Evolutionary conservation across 345 rosid genomes (phyloP).

Genomic region (Brassica carinata): DNA sequence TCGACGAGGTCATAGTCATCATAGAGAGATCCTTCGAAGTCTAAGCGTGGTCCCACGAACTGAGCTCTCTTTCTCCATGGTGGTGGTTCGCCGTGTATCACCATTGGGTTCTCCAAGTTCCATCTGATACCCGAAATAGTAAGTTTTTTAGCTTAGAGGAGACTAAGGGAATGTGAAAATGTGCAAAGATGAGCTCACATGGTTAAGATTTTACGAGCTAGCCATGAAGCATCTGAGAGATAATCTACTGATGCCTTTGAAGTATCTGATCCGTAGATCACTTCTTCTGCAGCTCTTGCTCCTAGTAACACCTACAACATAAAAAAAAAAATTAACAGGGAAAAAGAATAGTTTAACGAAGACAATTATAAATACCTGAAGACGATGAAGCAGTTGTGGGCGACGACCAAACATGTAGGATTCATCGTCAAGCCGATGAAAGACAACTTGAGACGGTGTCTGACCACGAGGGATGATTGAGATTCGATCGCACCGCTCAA

Average conservation of each 20-base stretch:
- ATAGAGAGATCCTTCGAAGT: constrained; percentile 92
- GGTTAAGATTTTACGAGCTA: constrained; percentile 88
- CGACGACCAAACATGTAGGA: constrained; percentile 87
- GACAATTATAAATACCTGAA: constrained; percentile 55
- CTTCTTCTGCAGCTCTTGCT: constrained; percentile 96
- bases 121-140: constrained; percentile 55
- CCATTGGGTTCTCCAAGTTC: constrained; percentile 94
- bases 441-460: constrained; percentile 82
- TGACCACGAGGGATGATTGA: constrained; percentile 93
- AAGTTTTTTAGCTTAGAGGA: not conserved
- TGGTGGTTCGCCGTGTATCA: constrained; percentile 89
- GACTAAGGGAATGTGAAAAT: not conserved
- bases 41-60: constrained; percentile 87
- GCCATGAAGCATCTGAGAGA: constrained; percentile 96
- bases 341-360: not conserved
- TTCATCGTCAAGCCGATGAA: constrained; percentile 86
- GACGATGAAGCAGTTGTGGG: constrained; percentile 89
- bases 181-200: constrained; percentile 46
- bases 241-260: constrained; percentile 80
- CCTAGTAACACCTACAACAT: constrained; percentile 71
- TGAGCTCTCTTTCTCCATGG: constrained; percentile 77
- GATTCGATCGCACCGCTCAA: constrained; percentile 83
- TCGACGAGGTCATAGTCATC: constrained; percentile 72
- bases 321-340: not conserved
- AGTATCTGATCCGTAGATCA: constrained; percentile 84